Evolutionary conservation across 2,329 filamentous ascomycete genomes (phyloP).

Genomic region (Gnomoniopsis sp.): DNA sequence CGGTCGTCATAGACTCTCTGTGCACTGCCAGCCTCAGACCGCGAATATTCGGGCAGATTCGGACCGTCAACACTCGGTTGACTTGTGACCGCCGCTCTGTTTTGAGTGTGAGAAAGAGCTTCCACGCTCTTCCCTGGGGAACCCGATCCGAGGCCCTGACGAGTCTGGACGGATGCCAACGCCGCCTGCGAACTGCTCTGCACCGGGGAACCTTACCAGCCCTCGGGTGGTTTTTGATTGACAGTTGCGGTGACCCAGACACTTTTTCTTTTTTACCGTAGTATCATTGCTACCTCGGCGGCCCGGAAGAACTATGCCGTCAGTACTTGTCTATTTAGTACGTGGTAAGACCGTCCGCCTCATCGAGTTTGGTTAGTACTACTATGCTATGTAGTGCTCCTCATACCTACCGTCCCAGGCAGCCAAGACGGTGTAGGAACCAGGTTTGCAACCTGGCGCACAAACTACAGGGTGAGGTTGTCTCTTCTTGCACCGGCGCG

Average conservation of each 20-base stretch:
- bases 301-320: no score
- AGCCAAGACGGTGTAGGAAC: conserved; percentile 10
- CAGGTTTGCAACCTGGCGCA: conserved; percentile 9
- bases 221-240: background rate
- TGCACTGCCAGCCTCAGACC: background rate
- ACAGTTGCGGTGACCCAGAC: background rate
- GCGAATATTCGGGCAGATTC: no score
- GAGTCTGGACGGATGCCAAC: background rate
- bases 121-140: no score
- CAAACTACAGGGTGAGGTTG: conserved; percentile 1
- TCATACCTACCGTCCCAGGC: background rate
- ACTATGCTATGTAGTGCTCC: background rate
- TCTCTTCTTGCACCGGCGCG: background rate
- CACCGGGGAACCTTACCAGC: background rate
- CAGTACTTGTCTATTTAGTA: no score
- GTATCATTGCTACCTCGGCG: background rate
- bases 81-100: no score
- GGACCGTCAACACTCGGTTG: no score
- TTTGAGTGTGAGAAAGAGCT: no score
- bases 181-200: background rate
- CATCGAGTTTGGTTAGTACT: background rate
- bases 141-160: no score
- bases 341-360: no score
- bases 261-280: background rate
- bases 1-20: background rate